Evolutionary conservation across 352 stramenopile species (phyloP).

Genomic region (Globisporangium solare): DNA sequence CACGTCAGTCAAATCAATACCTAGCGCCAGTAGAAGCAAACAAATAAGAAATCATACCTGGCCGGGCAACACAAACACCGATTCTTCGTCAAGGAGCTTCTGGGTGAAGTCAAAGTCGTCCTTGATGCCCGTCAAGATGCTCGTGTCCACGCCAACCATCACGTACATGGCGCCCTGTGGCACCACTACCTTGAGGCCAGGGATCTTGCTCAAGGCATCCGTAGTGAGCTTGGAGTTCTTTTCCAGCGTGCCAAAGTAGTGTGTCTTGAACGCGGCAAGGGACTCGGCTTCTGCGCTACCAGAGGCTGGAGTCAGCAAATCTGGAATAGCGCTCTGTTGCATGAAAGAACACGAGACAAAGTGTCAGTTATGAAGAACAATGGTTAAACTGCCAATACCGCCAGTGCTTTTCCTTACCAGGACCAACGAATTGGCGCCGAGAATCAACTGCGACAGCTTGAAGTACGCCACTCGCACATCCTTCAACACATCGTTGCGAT

Average conservation of each 20-base stretch:
- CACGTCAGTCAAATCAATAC: too few species aligned
- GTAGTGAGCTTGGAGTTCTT: constrained; percentile 86
- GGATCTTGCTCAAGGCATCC: constrained; percentile 63
- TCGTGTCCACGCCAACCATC: constrained; percentile 82
- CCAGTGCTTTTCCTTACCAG: constrained; percentile 29
- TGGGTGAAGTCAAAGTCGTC: constrained; percentile 94
- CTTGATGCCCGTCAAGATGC: constrained; percentile 71
- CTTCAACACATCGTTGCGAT: constrained; percentile 71
- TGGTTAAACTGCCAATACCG: neutral
- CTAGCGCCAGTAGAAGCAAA: neutral
- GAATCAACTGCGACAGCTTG: constrained; percentile 90
- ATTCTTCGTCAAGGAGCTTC: constrained; percentile 93
- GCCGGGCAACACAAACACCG: constrained; percentile 93
- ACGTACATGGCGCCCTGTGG: constrained; percentile 95
- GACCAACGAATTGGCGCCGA: constrained; percentile 90
- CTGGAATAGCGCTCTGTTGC: constrained; percentile 68
- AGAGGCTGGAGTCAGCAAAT: constrained; percentile 65
- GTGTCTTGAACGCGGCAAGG: constrained; percentile 75
- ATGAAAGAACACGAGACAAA: constrained; percentile 2
- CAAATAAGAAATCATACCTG: constrained; percentile 27
- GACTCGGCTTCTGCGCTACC: constrained; percentile 55
- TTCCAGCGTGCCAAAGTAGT: constrained; percentile 82
- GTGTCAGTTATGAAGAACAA: neutral
- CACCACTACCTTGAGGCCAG: constrained; percentile 81
- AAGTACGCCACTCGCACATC: constrained; percentile 88